Evolutionary conservation across 2,329 filamentous ascomycete species (phyloP).

Genomic region (Dothistroma septosporum): DNA sequence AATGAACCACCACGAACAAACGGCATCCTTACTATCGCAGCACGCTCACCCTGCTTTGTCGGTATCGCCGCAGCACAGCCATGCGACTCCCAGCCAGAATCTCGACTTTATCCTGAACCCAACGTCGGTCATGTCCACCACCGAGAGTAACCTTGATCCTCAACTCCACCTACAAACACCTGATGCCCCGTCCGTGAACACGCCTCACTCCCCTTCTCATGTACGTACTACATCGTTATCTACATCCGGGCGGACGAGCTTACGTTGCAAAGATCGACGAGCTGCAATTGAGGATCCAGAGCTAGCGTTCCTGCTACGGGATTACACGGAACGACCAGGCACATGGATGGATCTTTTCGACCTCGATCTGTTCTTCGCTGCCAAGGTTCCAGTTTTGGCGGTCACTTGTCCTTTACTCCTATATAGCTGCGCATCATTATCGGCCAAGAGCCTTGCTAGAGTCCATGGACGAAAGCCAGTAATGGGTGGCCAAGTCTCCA

Average conservation of each 20-base stretch:
- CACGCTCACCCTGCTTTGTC: conserved; percentile 13
- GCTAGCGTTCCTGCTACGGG: conserved; percentile 54
- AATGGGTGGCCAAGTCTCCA: conserved; percentile 43
- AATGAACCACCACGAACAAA: conserved; percentile 25
- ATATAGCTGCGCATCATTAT: conserved; percentile 57
- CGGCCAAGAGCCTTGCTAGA: conserved; percentile 57
- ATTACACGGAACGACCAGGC: conserved; percentile 49
- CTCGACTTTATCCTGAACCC: conserved; percentile 57
- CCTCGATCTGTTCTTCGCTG: conserved; percentile 56
- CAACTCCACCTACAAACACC: conserved; percentile 26
- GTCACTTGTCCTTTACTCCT: conserved; percentile 47
- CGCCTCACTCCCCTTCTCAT: conserved; percentile 21
- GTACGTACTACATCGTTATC: conserved; percentile 32
- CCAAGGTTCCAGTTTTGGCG: conserved; percentile 56
- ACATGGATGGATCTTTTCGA: conserved; percentile 52
- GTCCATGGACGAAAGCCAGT: conserved; percentile 51
- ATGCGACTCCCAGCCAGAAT: conserved; percentile 37
- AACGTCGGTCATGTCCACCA: conserved; percentile 34
- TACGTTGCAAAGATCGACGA: conserved; percentile 27
- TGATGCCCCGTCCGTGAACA: conserved; percentile 2
- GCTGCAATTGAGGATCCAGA: conserved; percentile 29
- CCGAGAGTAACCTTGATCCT: conserved; percentile 31
- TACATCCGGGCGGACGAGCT: conserved; percentile 27
- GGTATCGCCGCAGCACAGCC: conserved; percentile 23
- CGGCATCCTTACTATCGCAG: conserved; percentile 28